Percentiles rank a stretch among this genome's conserved stretches.
phyloP scores from a whole-genome alignment of 352 stramenopile species.

The Phytophthora sojae region DNA sequence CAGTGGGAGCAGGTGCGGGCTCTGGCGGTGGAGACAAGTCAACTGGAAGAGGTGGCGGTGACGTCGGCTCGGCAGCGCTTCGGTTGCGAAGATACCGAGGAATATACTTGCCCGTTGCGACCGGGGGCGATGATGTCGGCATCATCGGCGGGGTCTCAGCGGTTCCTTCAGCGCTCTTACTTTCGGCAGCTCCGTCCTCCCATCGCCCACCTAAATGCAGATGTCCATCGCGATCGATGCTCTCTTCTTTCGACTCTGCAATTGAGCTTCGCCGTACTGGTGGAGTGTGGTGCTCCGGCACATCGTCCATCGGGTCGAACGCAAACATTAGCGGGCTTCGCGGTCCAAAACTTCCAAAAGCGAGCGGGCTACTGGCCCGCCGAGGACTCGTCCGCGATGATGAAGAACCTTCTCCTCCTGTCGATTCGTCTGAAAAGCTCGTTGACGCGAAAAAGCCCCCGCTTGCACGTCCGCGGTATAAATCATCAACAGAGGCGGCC shows the following conservation, averaged over 20 bases:
- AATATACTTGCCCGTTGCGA: slow-evolving; percentile 72
- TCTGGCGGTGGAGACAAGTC: slow-evolving; percentile 50
- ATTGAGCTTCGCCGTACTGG: slow-evolving; percentile 22
- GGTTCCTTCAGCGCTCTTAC: slow-evolving; percentile 19
- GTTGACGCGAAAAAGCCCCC: slow-evolving; percentile 53
- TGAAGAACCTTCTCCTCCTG: slow-evolving; percentile 39
- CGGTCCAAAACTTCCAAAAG: slow-evolving; percentile 62
- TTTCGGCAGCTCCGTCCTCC: slow-evolving; percentile 21
- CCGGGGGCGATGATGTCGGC: slow-evolving; percentile 66
- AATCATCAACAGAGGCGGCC: slow-evolving; percentile 53
- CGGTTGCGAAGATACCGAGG: slow-evolving; percentile 79
- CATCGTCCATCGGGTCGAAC: slow-evolving; percentile 78
- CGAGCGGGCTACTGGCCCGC: slow-evolving; percentile 63
- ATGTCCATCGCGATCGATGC: slow-evolving; percentile 28
- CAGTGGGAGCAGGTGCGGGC: slow-evolving; percentile 42
- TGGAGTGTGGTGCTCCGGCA: slow-evolving; percentile 48
- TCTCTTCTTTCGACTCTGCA: slow-evolving; percentile 37
- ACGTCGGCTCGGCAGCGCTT: slow-evolving; percentile 50
- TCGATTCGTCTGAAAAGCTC: slow-evolving; percentile 71
- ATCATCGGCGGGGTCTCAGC: slow-evolving; percentile 46
- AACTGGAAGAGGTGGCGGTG: slow-evolving; percentile 43
- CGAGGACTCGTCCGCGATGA: slow-evolving; percentile 60
- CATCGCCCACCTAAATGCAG: slow-evolving; percentile 35
- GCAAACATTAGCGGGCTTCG: slow-evolving; percentile 83
- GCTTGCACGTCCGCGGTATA: slow-evolving; percentile 58